phyloP scores from a whole-genome alignment of 768 basidiomycete genomes.

The Vararia minispora region DNA sequence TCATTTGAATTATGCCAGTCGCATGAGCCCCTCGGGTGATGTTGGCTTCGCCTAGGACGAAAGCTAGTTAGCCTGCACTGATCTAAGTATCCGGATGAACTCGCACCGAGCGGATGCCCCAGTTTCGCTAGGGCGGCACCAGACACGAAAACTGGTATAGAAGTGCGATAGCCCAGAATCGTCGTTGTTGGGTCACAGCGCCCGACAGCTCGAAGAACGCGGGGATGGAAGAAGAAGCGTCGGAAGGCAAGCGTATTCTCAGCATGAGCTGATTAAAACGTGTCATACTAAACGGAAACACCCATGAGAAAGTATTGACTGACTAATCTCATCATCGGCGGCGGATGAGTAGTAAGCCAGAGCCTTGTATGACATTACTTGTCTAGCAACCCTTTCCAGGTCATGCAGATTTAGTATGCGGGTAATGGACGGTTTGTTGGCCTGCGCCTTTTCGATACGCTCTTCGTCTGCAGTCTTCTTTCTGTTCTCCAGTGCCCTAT shows the following conservation, averaged over 20 bases:
- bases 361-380: conserved; percentile 63
- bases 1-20: conserved; percentile 74
- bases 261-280: conserved; percentile 30
- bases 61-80: neutral
- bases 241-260: conserved; percentile 77
- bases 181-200: conserved; percentile 58
- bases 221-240: conserved; percentile 79
- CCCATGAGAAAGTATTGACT: too few relatives aligned
- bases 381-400: conserved; percentile 72
- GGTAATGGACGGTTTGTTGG: conserved; percentile 50
- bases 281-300: conserved; percentile 8
- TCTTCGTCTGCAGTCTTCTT: conserved; percentile 58
- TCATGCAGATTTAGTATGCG: conserved; percentile 69
- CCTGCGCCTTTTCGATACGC: conserved; percentile 50
- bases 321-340: conserved; percentile 76
- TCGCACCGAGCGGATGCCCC: conserved; percentile 70
- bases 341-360: conserved; percentile 81
- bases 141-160: conserved; percentile 74
- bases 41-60: conserved; percentile 58
- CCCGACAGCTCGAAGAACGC: conserved; percentile 62
- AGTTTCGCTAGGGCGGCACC: conserved; percentile 78
- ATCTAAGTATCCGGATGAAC: neutral
- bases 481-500: conserved; percentile 27
- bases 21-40: conserved; percentile 59
- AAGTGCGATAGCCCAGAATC: conserved; percentile 59